Conservation (phyloP, 495 filamentous ascomycete species). For the Xylaria scruposa region DNA sequence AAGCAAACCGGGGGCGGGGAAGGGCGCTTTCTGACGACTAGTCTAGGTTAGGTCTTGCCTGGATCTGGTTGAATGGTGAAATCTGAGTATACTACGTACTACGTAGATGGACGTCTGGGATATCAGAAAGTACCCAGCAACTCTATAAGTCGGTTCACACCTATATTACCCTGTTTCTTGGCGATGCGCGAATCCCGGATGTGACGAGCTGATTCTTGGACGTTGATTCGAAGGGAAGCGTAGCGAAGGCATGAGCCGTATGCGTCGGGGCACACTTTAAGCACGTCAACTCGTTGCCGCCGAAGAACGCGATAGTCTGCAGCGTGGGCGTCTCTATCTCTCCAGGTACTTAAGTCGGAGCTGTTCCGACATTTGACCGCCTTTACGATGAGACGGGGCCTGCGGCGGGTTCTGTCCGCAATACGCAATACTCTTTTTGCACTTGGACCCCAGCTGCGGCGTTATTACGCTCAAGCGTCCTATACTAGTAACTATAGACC, state of each 20-base stretch:
- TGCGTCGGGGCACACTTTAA: slow-evolving; percentile 23
- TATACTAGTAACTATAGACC: not conserved
- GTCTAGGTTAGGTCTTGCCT: not conserved
- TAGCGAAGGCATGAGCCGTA: slow-evolving; percentile 28
- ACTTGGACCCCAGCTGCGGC: slow-evolving; percentile 16
- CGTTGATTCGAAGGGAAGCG: slow-evolving; percentile 40
- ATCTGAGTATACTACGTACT: not conserved
- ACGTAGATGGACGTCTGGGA: slow-evolving; percentile 4
- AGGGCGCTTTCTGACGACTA: slow-evolving; percentile 1
- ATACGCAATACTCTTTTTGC: not conserved
- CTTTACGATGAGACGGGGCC: slow-evolving; percentile 12
- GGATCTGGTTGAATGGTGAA: slow-evolving; percentile 8
- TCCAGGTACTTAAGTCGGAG: slow-evolving; percentile 5
- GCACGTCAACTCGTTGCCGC: slow-evolving; percentile 28
- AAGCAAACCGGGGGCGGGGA: slow-evolving; percentile 7
- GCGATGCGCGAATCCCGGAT: slow-evolving; percentile 46
- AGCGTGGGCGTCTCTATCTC: not conserved
- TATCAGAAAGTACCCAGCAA: not conserved
- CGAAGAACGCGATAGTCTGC: slow-evolving; percentile 15
- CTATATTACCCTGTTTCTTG: slow-evolving; percentile 35
- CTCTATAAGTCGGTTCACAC: slow-evolving; percentile 29
- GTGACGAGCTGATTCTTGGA: slow-evolving; percentile 40
- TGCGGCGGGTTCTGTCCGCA: slow-evolving; percentile 7
- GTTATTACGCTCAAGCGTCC: slow-evolving; percentile 14
- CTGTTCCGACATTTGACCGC: slow-evolving; percentile 20